Conservation (phyloP, 331 rosid species). For the Rhamnella rubrinervis region DNA sequence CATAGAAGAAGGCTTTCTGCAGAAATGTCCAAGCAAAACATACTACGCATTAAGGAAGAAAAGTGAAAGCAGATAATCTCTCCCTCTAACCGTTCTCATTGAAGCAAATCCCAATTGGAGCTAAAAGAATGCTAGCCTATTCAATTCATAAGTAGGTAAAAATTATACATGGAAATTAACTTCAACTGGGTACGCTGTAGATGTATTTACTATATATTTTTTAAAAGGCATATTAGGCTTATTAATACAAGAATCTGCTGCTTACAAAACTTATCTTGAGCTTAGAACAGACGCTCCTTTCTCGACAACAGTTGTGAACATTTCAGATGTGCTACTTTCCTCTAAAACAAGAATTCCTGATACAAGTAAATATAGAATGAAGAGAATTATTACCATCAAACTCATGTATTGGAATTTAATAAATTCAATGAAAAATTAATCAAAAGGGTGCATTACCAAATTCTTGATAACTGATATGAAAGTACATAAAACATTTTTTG, state of each 20-base stretch:
- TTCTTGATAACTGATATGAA: not conserved
- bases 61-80: too few relatives aligned
- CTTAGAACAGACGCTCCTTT: constrained; percentile 23
- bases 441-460: not conserved
- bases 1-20: too few relatives aligned
- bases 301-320: constrained; percentile 22
- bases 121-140: too few relatives aligned
- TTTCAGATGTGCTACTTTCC: not conserved
- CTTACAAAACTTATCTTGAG: not conserved
- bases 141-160: too few relatives aligned
- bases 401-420: not conserved
- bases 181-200: too few relatives aligned
- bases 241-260: not conserved
- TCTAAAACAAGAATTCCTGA: too few relatives aligned
- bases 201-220: not conserved
- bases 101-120: too few relatives aligned
- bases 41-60: too few relatives aligned
- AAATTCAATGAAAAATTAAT: not conserved
- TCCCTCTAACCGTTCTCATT: too few relatives aligned
- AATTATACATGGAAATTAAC: too few relatives aligned
- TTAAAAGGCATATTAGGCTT: not conserved
- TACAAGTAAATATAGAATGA: not conserved
- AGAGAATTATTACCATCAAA: constrained; percentile 3
- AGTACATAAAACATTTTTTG: too few relatives aligned
- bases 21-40: too few relatives aligned